phyloP scores from a whole-genome alignment of 139 green algal genomes.

The Chlamydomonas sphaeroides region DNA sequence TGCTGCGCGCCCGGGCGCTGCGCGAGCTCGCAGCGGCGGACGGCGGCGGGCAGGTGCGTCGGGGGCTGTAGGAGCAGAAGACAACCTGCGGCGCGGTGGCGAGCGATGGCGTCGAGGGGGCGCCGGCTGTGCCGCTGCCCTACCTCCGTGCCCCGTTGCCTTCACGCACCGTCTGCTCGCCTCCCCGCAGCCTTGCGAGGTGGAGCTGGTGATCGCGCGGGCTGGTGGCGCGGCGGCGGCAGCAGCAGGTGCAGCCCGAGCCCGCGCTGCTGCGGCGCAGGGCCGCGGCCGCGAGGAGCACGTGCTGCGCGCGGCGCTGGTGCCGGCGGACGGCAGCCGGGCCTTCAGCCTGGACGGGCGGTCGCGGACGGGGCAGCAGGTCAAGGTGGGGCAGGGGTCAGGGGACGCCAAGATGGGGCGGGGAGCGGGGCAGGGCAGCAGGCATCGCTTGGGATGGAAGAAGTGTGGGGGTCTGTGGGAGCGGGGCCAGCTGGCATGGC shows the following conservation, averaged over 20 bases:
- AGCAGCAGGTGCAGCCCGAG: background rate
- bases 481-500: no score
- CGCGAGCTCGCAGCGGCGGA: slow-evolving; percentile 32
- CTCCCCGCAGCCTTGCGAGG: slow-evolving; percentile 47
- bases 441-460: no score
- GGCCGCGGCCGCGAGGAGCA: background rate
- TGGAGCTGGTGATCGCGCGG: slow-evolving; percentile 31
- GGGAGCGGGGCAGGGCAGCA: no score
- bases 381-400: slow-evolving; percentile 47
- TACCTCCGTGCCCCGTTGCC: background rate
- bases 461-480: no score
- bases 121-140: background rate
- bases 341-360: slow-evolving; percentile 53
- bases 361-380: slow-evolving; percentile 14
- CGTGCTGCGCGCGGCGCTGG: slow-evolving; percentile 46
- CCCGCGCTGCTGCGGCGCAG: background rate
- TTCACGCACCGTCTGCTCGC: background rate
- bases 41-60: background rate
- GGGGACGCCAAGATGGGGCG: no score
- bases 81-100: no score
- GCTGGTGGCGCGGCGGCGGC: background rate
- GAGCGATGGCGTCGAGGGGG: no score
- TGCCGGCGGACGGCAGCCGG: slow-evolving; percentile 51
- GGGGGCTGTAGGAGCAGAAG: no score
- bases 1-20: slow-evolving; percentile 20